Evolutionary conservation across 306 rosid species (phyloP), one percentile per base, ranked within the genome.

Genomic region (Urtica urens): DNA sequence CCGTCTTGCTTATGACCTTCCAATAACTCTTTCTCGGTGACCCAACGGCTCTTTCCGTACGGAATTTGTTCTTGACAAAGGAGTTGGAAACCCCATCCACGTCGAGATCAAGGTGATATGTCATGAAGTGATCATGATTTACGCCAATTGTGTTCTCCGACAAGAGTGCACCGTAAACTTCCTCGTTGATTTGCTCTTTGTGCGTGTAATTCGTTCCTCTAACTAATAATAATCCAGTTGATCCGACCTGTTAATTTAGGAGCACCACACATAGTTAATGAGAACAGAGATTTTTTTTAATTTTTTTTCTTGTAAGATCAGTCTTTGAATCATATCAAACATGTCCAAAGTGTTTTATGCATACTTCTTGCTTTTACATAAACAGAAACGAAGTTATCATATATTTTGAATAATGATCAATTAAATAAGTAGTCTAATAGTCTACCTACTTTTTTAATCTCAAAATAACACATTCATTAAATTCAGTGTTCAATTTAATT

Each of bases 21-120:
- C 82, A 72, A 14, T 74, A 77, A 19, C 80, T 81, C 51, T 77
- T 81, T 24, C 80, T 69, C 13, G 63, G 70, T 8, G 82, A 59
- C 2, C 31, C 4, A 3, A 2, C 3, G 26, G 58, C 76, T 35
- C 48, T 57, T 3, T 34, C 42, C 0, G 74, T 44, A 53, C 65
- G 63, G 27, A 79, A 49, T 39, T 27, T 60, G 8, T 57, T 46
- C 55, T 69, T 72, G 53, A 72, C 69, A 19, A 71, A 71, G 6
- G 92, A 81, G 51, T 81, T 81, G 0, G 53, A 37, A 10, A 12
- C 64, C 8, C 77, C 79, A 19, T 77, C 92, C 10, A 81, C 29
- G 53, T 77, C 85, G 0, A 77, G 57, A 35, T 77, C 79, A 9
- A 81, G 85, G 44, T 74, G 70, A 51, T 52, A 81, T 0, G 53